phyloP scores from a whole-genome alignment of 208 protist genomes.

The Acanthamoeba quina region DNA sequence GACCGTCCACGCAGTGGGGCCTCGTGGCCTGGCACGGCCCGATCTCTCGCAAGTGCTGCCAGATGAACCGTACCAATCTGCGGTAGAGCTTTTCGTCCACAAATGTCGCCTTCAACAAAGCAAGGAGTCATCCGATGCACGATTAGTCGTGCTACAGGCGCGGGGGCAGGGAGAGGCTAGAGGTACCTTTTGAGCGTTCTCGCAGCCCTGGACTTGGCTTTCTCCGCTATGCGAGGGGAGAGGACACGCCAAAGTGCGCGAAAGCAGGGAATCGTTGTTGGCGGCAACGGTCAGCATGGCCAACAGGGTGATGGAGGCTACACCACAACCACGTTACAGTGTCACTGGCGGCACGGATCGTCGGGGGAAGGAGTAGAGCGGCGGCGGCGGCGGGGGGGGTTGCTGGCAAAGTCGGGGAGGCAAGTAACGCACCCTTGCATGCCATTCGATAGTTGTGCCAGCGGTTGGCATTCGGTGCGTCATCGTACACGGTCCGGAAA shows the following conservation, averaged over 20 bases:
- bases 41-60: slow-evolving; percentile 3
- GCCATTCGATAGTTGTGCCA: slow-evolving; percentile 25
- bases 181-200: neutral
- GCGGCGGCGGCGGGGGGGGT: neutral
- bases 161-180: neutral
- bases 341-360: too few relatives aligned
- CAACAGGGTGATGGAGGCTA: neutral
- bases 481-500: slow-evolving; percentile 32
- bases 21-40: neutral
- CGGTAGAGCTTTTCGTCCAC: slow-evolving; percentile 4
- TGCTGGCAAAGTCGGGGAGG: too few relatives aligned
- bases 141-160: neutral
- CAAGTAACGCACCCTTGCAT: neutral
- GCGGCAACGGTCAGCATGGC: slow-evolving; percentile 18
- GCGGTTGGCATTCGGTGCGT: neutral
- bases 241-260: neutral
- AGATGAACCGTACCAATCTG: slow-evolving; percentile 1
- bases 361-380: neutral
- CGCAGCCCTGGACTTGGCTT: neutral
- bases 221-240: neutral
- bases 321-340: too few relatives aligned
- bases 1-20: neutral
- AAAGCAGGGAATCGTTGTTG: slow-evolving; percentile 11
- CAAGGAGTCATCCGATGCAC: too few relatives aligned
- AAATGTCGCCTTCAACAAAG: neutral